phyloP scores from a whole-genome alignment of 371 early-diverging fungal genomes.

The Zychaea mexicana region DNA sequence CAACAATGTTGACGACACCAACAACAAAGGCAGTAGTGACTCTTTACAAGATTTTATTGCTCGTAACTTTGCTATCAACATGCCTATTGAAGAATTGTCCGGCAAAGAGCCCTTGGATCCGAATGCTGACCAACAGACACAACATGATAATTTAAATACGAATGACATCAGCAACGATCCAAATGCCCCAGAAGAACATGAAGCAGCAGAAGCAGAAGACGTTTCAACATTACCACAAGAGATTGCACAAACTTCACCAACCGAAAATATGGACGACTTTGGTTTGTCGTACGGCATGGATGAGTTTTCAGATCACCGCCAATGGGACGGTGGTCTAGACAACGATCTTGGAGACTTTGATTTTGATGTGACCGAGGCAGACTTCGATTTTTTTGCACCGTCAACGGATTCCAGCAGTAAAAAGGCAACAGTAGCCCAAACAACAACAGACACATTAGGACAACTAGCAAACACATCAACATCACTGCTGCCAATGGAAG shows the following conservation, averaged over 20 bases:
- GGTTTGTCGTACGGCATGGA: not conserved
- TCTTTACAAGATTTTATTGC: slow-evolving; percentile 5
- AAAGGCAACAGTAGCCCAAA: not conserved
- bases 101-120: not conserved
- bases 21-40: not conserved
- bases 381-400: slow-evolving; percentile 46
- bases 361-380: slow-evolving; percentile 50
- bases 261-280: slow-evolving; percentile 1
- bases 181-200: not conserved
- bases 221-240: not conserved
- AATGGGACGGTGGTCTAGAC: slow-evolving; percentile 37
- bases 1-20: not conserved
- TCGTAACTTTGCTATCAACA: not conserved
- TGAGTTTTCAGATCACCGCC: not conserved
- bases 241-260: not conserved
- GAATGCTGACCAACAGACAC: not conserved
- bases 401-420: not conserved
- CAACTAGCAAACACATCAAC: not conserved
- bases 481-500: not conserved
- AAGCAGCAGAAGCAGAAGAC: not conserved
- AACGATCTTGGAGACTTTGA: slow-evolving; percentile 45
- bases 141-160: no score
- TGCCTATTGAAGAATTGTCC: slow-evolving; percentile 1
- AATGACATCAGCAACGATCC: not conserved
- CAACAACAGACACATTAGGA: not conserved